These are phyloP conservation scores for Glycyrrhiza uralensis DNA, from an alignment of 306 rosid species.

Conservation along the genomic window DNA sequence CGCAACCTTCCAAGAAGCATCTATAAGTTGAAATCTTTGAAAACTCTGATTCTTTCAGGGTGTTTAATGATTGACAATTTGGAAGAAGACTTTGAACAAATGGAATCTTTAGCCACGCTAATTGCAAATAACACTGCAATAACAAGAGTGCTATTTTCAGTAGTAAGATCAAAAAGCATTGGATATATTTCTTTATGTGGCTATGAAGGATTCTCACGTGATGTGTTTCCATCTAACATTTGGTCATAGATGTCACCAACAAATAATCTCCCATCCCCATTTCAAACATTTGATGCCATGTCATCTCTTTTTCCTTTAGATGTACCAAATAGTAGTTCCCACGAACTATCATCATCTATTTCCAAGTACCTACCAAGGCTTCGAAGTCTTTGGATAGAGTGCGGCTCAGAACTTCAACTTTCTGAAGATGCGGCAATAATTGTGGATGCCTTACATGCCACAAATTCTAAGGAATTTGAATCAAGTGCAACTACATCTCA, in stretches of 20 bases:
- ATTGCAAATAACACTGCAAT: conserved; percentile 35
- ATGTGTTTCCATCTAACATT: conserved; percentile 15
- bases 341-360: background rate
- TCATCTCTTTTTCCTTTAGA: background rate
- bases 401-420: background rate
- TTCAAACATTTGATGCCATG: background rate
- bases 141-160: conserved; percentile 14
- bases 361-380: background rate
- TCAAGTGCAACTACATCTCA: background rate
- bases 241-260: conserved; percentile 32
- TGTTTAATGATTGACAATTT: conserved; percentile 22
- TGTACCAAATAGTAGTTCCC: background rate
- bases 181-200: no score
- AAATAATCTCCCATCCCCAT: background rate
- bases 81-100: conserved; percentile 20
- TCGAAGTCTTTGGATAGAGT: background rate
- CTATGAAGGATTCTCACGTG: no score
- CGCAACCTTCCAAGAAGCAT: conserved; percentile 25
- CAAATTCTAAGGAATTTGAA: background rate
- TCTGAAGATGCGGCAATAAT: background rate
- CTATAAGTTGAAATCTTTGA: conserved; percentile 20
- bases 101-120: conserved; percentile 16
- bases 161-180: conserved; percentile 16
- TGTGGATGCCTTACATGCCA: background rate
- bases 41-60: conserved; percentile 26